Evolutionary conservation across 768 basidiomycete species (phyloP), one percentile per base, ranked within the genome.

Genomic region (Lentinula sp.): DNA sequence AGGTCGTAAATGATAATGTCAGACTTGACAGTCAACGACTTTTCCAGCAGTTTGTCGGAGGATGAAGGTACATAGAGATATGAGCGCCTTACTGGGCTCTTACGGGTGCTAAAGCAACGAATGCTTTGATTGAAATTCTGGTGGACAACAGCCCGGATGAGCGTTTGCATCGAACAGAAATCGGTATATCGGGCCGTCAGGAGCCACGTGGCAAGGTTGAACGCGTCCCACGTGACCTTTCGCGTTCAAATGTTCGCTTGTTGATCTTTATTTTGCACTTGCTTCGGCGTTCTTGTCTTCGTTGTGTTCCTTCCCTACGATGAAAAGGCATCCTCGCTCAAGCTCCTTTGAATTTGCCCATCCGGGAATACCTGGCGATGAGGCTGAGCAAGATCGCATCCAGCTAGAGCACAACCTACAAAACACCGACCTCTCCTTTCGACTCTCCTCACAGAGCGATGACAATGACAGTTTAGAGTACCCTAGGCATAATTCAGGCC

Each of bases 1-100:
- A 96, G 77, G 75, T 96, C 94, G 67, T 93, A 95, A 28, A 93
- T 87, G 39, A 94, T 76, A 46, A 88, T 79, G 62, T 96, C 94
- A 13, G 55, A 39, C 39, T 40, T 56, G 11, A 40, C 85, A 2
- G 73, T 69, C 13, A 78, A 76, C 0, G 90, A 90, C 69, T 94
- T 95, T 65, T 86, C 76, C 37, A 96, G 83, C 88, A 93, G 93
- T 45, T 84, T 81, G 39, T 88, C 84, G 11, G 86, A 88, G 1
- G 92, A 88, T 5, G 87, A 80, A 2, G 94, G 94, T 3, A 96
- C 94, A 71, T 89, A 89, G 62, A 89, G 83, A 67, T 86, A 88
- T 23, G 87, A 87, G 50, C 86, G 80, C 48, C 75, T 72, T 1
- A 80, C 67, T 57, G 42, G 39, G 31, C 11, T 40, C 11, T 56